Conservation (phyloP, 2,329 filamentous ascomycete genomes). For the Fusarium solani-melongenae region DNA sequence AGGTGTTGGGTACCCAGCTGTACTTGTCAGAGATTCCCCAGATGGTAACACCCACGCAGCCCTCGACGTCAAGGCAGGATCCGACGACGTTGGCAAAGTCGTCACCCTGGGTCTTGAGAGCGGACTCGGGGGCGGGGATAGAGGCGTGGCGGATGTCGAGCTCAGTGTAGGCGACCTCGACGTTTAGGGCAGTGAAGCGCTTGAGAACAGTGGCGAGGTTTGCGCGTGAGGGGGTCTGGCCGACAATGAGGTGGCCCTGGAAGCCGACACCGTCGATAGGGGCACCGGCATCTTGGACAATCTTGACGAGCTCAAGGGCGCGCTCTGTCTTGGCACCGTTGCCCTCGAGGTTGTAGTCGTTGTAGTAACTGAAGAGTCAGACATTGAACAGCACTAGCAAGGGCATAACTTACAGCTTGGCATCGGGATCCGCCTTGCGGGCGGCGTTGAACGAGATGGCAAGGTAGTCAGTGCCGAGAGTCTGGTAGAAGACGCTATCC, state of each 20-base stretch:
- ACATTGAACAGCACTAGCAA: fast-evolving
- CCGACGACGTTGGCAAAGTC: constrained; percentile 57
- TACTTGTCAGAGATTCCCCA: constrained; percentile 57
- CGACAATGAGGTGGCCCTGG: constrained; percentile 70
- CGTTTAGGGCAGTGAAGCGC: constrained; percentile 61
- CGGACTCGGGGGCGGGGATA: constrained; percentile 56
- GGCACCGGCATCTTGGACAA: constrained; percentile 59
- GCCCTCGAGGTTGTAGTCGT: constrained; percentile 71
- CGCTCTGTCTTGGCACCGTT: constrained; percentile 58
- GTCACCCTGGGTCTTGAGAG: constrained; percentile 57
- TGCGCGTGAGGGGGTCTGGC: constrained; percentile 58
- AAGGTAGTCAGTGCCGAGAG: constrained; percentile 67
- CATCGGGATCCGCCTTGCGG: constrained; percentile 62
- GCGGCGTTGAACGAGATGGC: constrained; percentile 67
- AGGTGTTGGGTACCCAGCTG: constrained; percentile 52
- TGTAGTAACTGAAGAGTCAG: constrained; percentile 52
- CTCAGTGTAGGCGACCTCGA: constrained; percentile 72
- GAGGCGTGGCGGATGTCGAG: constrained; percentile 65
- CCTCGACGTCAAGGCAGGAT: constrained; percentile 50
- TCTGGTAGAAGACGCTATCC: constrained; percentile 63
- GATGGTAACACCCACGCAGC: constrained; percentile 57
- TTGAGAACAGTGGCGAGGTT: constrained; percentile 58
- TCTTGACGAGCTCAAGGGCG: constrained; percentile 57
- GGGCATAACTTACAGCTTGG: constrained; percentile 58
- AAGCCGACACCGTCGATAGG: constrained; percentile 72